Evolutionary conservation across 2,329 filamentous ascomycete genomes (phyloP), one percentile per base, ranked within the genome.

Genomic region (Rutstroemia sp.): DNA sequence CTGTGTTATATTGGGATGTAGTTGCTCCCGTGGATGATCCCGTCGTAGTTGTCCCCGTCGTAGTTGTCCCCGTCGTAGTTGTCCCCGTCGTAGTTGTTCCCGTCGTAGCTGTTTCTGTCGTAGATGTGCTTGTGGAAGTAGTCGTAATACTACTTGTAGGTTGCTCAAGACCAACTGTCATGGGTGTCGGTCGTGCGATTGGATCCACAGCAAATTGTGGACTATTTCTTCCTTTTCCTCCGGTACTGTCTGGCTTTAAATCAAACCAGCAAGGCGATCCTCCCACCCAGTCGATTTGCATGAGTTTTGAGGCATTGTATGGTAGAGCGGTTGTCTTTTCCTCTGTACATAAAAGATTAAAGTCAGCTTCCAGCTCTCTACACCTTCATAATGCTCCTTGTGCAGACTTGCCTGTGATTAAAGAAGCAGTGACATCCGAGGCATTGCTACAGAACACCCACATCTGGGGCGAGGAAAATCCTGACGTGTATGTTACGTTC

Each of bases 401-500:
- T 9, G 30, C 10, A 34, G 30, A 34, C 45, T 56, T 51, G 45
- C 53, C 49, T 23, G 42, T 55, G 7, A 56, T 44, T 16, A 58
- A n/a, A 16, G 19, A 34, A 18, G 52, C 46, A 6, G 51, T 53
- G 18, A 48, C 9, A 45, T 58, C 54, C 10, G 49, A 38, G 3
- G 21, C 21, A 34, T 60, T 61, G 4, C 19, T 37, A 38, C 63
- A 65, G 14, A 58, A 58, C 5, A 59, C 61, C 47, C 58, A 64
- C 4, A 65, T 51, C 14, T 57, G 52, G 3, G 62, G 63, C 14
- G 10, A 16, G 5, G 41, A 10, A 45, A 61, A 65, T 9, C 47
- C 45, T 25, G 63, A 65, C 2, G 53, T 58, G 38, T 61, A 65
- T 4, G 60, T 58, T 37, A 62, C 58, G 21, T 65, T 62, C 14